These are phyloP conservation scores for Cladosporium colombiae DNA, from an alignment of 2,329 filamentous ascomycete genomes.

Conservation along the genomic window DNA sequence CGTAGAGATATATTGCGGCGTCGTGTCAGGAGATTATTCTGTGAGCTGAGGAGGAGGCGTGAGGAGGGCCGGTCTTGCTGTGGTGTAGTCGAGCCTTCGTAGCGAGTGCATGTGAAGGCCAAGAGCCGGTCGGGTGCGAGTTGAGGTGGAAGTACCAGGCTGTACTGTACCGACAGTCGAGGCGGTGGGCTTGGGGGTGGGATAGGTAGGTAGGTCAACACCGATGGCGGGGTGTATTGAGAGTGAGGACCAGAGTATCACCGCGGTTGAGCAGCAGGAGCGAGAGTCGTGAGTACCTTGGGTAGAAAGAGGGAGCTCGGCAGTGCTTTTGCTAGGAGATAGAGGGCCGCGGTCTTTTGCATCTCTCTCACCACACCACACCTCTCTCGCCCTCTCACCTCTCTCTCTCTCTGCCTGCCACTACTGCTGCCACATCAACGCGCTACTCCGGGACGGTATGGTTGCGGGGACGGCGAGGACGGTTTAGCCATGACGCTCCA, in stretches of 20 bases:
- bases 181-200: neutral
- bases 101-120: conserved; percentile 17
- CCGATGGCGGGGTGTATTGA: neutral
- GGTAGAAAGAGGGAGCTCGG: neutral
- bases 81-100: conserved; percentile 3
- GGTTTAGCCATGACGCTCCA: conserved; percentile 7
- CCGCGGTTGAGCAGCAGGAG: neutral
- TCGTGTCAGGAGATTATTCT: neutral
- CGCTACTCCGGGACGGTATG: conserved; percentile 10
- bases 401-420: neutral
- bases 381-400: neutral
- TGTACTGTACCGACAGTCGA: neutral
- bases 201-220: neutral
- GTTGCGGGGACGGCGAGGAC: conserved; percentile 5
- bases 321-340: neutral
- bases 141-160: neutral
- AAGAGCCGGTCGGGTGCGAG: conserved; percentile 17
- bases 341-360: neutral
- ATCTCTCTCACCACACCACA: neutral
- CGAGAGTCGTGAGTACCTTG: neutral
- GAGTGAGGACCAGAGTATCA: neutral
- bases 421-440: neutral
- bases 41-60: neutral
- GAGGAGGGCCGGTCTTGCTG: neutral
- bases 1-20: neutral